A percentile compares a stretch with the other conserved stretches of the same genome.
Conservation (phyloP, 1,284 basidiomycete species). For the Boletus semigastroideus region DNA sequence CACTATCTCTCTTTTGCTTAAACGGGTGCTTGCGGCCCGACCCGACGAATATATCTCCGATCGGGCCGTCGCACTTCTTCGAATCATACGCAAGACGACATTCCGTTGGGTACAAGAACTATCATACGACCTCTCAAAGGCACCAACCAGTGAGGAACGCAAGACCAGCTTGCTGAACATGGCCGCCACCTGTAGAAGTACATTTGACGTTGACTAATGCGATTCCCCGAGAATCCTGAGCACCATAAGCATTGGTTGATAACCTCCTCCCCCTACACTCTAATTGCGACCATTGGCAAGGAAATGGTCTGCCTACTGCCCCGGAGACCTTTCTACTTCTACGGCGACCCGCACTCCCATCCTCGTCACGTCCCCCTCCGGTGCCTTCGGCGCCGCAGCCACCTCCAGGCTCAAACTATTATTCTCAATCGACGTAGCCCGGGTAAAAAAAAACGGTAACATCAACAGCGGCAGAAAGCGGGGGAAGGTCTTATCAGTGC, state of each 20-base stretch:
- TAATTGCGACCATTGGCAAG: constrained; percentile 61
- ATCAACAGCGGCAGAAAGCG: constrained; percentile 9
- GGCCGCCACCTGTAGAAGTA: neutral
- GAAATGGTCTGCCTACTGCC: constrained; percentile 62
- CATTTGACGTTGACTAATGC: neutral
- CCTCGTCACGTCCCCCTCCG: neutral
- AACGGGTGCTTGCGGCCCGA: constrained; percentile 35
- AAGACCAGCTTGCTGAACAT: neutral
- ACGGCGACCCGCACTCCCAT: constrained; percentile 26
- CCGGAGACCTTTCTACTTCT: constrained; percentile 57
- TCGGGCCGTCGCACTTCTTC: constrained; percentile 25
- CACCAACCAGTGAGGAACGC: neutral
- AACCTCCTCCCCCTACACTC: constrained; percentile 47
- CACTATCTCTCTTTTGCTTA: neutral
- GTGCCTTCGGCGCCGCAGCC: neutral
- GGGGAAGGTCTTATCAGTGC: constrained; percentile 30
- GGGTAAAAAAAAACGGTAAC: constrained; percentile 20
- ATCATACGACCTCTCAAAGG: neutral
- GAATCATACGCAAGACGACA: constrained; percentile 29
- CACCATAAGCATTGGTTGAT: constrained; percentile 30
- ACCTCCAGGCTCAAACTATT: neutral
- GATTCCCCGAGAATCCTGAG: neutral
- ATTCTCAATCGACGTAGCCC: neutral
- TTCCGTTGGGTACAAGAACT: constrained; percentile 38
- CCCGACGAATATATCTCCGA: neutral